These are phyloP conservation scores for Metarhizium robertsii DNA, from an alignment of 2,329 filamentous ascomycete species.

Conservation along the genomic window DNA sequence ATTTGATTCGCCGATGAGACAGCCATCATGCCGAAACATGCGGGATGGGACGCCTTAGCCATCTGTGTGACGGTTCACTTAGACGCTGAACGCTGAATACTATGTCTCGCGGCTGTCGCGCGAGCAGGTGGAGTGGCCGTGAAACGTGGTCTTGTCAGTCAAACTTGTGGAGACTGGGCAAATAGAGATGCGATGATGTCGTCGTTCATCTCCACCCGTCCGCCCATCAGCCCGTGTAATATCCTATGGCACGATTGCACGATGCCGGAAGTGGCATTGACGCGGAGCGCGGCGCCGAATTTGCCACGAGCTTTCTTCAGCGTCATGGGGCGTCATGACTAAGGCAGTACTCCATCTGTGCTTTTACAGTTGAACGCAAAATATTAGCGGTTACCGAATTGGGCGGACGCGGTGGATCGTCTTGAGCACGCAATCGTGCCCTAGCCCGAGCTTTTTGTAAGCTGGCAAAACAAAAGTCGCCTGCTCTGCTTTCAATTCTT, in stretches of 20 bases:
- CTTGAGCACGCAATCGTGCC: not conserved
- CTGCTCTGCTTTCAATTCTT: not conserved
- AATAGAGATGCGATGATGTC: too few relatives aligned
- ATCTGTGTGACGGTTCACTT: too few relatives aligned
- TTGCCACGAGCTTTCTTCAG: not conserved
- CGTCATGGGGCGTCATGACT: not conserved
- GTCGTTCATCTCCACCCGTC: too few relatives aligned
- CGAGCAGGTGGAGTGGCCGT: not conserved
- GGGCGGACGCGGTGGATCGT: not conserved
- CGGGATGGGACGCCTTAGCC: too few relatives aligned
- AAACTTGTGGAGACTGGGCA: not conserved
- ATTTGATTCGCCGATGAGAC: not conserved
- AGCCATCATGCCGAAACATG: not conserved
- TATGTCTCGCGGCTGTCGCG: too few relatives aligned
- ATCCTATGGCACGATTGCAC: too few relatives aligned
- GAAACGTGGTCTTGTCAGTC: not conserved
- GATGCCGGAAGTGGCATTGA: not conserved
- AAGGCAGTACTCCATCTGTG: not conserved
- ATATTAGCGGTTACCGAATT: not conserved
- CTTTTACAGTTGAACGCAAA: too few relatives aligned
- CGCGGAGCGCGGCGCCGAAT: not conserved
- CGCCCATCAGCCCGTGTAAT: too few relatives aligned
- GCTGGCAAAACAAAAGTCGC: not conserved
- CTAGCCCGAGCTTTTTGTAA: not conserved
- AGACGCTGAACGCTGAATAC: too few relatives aligned